Evolutionary conservation across 2,329 filamentous ascomycete genomes (phyloP), one percentile per base, ranked within the genome.

Genomic region (Ambrosiella beaveri): DNA sequence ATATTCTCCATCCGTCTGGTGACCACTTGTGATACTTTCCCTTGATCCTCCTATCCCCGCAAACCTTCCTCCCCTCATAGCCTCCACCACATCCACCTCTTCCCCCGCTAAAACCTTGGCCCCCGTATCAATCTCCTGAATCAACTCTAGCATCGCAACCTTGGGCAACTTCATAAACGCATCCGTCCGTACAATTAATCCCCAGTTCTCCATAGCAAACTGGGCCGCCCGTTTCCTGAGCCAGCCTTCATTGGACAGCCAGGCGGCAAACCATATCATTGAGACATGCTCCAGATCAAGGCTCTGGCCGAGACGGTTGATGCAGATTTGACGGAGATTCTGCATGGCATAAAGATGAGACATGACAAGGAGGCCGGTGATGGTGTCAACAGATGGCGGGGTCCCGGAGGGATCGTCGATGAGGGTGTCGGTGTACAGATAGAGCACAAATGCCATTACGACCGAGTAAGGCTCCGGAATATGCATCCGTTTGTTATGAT

Each of bases 311-410:
- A 98, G 77, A 7, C 93, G 81, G 67, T 95, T 91, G 57, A 97
- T 86, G 68, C 91, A 96, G 1, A 97, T 77, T 7, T 95, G 79
- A 17, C 91, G 86, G 27, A 98, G 80, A 64, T 93, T 88, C 1
- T 90, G 90, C 73, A 98, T 94, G 67, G 96, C 91, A 72, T 98
- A 98, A 52, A 97, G 87, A 68, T 97, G 96, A 49, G 89, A 89
- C 87, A 98, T 94, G 63, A 98, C 91, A 2, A 98, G 78, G 69
- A 98, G 81, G 7, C 93, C 91, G 0, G 93, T 91, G 12, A 97
- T 89, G 64, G 96, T 90, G 37, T 84, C 81, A 17, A 96, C 79
- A 54, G 84, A 78, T 0, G 80, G 79, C 71, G 93, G 88, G 40
- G 90, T 86, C 60, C 82, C 81, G 52, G 88, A 74, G 52, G 74